phyloP scores from a whole-genome alignment of 78 protist genomes.

The Abeoforma whisleri region DNA sequence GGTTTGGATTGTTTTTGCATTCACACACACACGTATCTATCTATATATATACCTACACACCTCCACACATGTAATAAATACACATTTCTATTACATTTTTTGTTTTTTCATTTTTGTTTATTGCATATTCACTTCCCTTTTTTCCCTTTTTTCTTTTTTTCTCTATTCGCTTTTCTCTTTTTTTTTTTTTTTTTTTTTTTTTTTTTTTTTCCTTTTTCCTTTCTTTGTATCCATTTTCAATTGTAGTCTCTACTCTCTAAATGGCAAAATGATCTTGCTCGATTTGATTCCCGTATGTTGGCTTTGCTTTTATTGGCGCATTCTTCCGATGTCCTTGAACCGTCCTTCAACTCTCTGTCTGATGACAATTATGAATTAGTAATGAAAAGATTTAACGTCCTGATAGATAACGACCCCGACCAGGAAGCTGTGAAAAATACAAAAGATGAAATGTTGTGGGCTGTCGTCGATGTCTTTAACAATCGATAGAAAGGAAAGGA shows the following conservation, averaged over 20 bases:
- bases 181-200: too few relatives aligned
- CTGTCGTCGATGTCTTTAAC: slow-evolving; percentile 23
- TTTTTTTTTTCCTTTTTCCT: too few relatives aligned
- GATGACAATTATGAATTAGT: slow-evolving; percentile 46
- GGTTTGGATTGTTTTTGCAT: too few relatives aligned
- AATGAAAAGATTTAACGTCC: slow-evolving; percentile 29
- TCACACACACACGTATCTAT: slow-evolving; percentile 1
- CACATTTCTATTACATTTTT: too few relatives aligned
- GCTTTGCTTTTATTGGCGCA: slow-evolving; percentile 43
- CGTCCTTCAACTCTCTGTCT: slow-evolving; percentile 29
- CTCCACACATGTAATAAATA: too few relatives aligned
- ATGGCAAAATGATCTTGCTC: slow-evolving; percentile 38
- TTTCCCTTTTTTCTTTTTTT: too few relatives aligned
- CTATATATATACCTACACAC: too few relatives aligned
- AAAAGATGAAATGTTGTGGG: slow-evolving; percentile 17
- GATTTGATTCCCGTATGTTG: slow-evolving; percentile 41
- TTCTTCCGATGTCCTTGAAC: slow-evolving; percentile 42
- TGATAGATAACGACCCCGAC: slow-evolving; percentile 38
- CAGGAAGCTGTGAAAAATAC: neutral
- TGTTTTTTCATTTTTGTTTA: too few relatives aligned
- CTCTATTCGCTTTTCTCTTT: too few relatives aligned
- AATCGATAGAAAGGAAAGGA: slow-evolving; percentile 21
- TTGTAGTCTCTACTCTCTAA: slow-evolving; percentile 26
- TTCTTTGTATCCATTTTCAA: too few relatives aligned
- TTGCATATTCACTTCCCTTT: too few relatives aligned